These are phyloP conservation scores for Venturia effusa DNA, from an alignment of 2,329 filamentous ascomycete genomes.

Conservation along the genomic window DNA sequence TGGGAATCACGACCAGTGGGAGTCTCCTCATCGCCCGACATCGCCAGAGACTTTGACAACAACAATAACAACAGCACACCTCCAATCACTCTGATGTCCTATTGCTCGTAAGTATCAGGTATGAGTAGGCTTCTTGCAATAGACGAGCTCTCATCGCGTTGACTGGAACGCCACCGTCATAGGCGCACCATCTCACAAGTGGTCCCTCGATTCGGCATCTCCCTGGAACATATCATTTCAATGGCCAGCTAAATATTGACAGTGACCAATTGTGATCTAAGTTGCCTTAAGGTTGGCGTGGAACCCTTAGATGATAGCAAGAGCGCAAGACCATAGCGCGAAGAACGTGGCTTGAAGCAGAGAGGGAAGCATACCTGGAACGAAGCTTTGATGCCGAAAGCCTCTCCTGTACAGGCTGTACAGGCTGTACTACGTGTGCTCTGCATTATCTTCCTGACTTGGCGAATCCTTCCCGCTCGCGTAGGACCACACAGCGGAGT, in stretches of 20 bases:
- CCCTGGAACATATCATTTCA: neutral
- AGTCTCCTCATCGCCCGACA: too few species aligned
- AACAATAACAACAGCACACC: neutral
- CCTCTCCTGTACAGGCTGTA: too few species aligned
- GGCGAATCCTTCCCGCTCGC: neutral
- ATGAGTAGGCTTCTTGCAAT: neutral
- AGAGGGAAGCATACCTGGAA: neutral
- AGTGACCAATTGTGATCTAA: too few species aligned
- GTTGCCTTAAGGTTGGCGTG: too few species aligned
- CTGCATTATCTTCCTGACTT: neutral
- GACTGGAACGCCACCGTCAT: neutral
- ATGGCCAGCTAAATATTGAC: neutral
- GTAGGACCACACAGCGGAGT: neutral
- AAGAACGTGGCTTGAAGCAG: neutral
- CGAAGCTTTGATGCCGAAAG: too few species aligned
- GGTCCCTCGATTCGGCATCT: neutral
- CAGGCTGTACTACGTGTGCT: neutral
- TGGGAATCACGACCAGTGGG: too few species aligned
- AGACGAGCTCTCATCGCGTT: neutral
- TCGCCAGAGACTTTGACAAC: neutral
- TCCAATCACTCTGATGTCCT: neutral
- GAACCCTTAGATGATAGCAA: neutral
- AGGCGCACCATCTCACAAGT: neutral
- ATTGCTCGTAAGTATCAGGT: neutral
- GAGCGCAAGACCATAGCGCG: neutral